Evolutionary conservation across 2,329 filamentous ascomycete species (phyloP).

Genomic region (Triangularia setosa): DNA sequence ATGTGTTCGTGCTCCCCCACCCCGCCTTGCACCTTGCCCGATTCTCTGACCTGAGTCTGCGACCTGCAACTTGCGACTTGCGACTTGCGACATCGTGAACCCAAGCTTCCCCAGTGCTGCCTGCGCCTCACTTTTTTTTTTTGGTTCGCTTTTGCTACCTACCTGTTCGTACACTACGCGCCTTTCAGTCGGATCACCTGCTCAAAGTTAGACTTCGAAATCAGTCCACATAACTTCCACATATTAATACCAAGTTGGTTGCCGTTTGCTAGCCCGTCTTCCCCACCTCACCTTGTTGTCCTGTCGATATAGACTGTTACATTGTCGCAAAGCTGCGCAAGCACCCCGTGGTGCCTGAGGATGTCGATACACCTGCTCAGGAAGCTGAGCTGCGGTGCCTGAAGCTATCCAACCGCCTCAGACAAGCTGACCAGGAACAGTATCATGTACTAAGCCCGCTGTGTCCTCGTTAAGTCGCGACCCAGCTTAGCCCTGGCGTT

Average conservation of each 20-base stretch:
- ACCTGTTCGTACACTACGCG: constrained; percentile 14
- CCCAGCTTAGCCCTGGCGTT: constrained; percentile 24
- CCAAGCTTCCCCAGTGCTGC: constrained; percentile 6
- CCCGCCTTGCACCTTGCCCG: constrained; percentile 15
- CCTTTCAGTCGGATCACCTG: constrained; percentile 12
- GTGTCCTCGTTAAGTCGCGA: constrained; percentile 24
- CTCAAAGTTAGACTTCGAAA: neutral
- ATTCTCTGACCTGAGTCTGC: constrained; percentile 7
- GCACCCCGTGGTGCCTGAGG: constrained; percentile 15
- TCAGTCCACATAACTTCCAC: constrained; percentile 8
- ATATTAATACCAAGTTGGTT: constrained; percentile 21
- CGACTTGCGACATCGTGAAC: neutral
- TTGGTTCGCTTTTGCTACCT: constrained; percentile 12
- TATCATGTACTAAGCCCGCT: constrained; percentile 38
- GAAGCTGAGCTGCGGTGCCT: constrained; percentile 13
- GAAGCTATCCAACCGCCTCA: neutral
- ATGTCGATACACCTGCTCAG: constrained; percentile 7
- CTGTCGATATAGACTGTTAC: neutral
- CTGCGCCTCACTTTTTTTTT: constrained; percentile 27
- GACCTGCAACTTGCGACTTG: constrained; percentile 1
- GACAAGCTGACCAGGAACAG: constrained; percentile 29
- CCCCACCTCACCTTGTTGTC: constrained; percentile 5
- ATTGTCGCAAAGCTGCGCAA: constrained; percentile 8
- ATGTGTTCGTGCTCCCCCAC: constrained; percentile 7
- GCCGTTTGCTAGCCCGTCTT: constrained; percentile 12